Base-by-base conservation (phyloP, 768 basidiomycete genomes). In the Antrodiella citrinella region DNA sequence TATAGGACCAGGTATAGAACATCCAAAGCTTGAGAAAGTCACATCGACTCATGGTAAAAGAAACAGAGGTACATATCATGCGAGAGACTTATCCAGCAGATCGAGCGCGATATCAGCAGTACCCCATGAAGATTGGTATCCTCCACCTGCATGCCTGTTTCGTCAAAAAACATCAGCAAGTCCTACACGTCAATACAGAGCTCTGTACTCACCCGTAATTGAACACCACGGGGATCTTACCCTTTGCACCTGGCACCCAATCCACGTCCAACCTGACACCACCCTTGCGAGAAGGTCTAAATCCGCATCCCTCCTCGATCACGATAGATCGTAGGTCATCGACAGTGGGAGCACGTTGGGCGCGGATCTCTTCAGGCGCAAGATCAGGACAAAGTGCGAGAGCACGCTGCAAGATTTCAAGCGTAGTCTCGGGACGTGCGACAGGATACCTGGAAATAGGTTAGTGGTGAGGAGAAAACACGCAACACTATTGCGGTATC, bases 201-300 rank as follows among this genome's bases (percentile, higher is more conserved):
- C 13, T 48, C 20, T 19, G 18, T 4, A 64, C 75, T 60, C 59
- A 81, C 77, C 84, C 83, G 55, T 86, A 83, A 59, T 86, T 83
- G 56, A 80, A 71, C 0, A 84, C 70, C 21, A 83, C 61, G 0
- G 80, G 79, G 13, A 80, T 64, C 50, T 57, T 66, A 18, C 49
- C 53, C 15, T 57, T 60, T 54, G 18, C 59, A 54, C 25, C 56
- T 50, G 66, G 66, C 20, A 73, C 55, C 67, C 66, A 72, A 26
- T 75, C 76, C 0, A 63, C 62, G 38, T 77, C 81, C 1, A 87
- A 65, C 21, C 85, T 66, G 25, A 89, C 70, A 0, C 86, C 86
- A n/a, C 80, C 83, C 38, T 77, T 80, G 49, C 88, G 68, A 1
- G 65, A 76, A 0, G 87, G 88, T 2, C 86, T 71, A 44, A 90